Conservation (phyloP, 2,329 filamentous ascomycete species). For the Tolypocladium tundrense region DNA sequence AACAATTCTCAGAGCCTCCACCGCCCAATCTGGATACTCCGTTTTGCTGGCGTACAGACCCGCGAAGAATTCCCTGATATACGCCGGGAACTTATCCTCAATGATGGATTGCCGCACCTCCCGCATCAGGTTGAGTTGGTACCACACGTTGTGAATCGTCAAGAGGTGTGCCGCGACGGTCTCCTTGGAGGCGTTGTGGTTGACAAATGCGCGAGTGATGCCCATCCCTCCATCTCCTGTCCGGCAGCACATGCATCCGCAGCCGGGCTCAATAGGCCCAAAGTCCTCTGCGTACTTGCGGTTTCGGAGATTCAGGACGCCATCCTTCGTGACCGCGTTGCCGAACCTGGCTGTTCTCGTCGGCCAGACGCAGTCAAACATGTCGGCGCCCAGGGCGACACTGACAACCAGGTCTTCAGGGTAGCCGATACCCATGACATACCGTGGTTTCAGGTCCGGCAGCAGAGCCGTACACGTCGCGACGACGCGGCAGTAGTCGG, state of each 20-base stretch:
- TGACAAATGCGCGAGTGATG: constrained; percentile 78
- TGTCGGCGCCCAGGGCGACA: constrained; percentile 88
- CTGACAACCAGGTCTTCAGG: constrained; percentile 93
- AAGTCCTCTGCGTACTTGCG: constrained; percentile 71
- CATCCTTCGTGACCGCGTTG: constrained; percentile 75
- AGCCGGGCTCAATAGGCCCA: constrained; percentile 70
- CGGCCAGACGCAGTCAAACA: constrained; percentile 99
- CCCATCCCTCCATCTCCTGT: constrained; percentile 60
- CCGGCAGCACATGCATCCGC: constrained; percentile 70
- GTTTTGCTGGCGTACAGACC: constrained; percentile 52
- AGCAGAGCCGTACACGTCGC: constrained; percentile 74
- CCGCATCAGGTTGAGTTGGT: constrained; percentile 77
- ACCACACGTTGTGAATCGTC: constrained; percentile 94
- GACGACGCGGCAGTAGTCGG: constrained; percentile 85
- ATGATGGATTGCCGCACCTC: constrained; percentile 66
- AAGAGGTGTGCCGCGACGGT: constrained; percentile 78
- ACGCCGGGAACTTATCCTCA: constrained; percentile 69
- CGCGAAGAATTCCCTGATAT: constrained; percentile 68
- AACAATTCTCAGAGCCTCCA: constrained; percentile 68
- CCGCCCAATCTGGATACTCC: constrained; percentile 75
- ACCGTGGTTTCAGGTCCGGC: constrained; percentile 87
- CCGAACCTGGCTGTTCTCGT: constrained; percentile 93
- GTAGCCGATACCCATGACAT: constrained; percentile 98
- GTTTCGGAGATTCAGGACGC: constrained; percentile 77
- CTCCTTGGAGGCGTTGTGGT: constrained; percentile 89